A percentile compares a stretch with the other conserved stretches of the same genome.
Evolutionary conservation across 2,329 filamentous ascomycete species (phyloP).

Genomic region (Apiospora phragmitis): DNA sequence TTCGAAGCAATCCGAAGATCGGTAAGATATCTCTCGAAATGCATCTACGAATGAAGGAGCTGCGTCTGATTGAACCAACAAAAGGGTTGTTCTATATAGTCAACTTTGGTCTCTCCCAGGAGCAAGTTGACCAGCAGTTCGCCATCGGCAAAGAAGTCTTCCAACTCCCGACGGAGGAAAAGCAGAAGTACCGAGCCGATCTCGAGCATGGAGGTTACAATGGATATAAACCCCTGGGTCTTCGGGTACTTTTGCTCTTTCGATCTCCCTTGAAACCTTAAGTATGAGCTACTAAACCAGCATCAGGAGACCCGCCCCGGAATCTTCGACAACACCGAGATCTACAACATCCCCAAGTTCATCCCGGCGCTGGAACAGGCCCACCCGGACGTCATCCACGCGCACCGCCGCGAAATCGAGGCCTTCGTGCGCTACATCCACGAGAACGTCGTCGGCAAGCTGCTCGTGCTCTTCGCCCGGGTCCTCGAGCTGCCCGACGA

Average conservation of each 20-base stretch:
- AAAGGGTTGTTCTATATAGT: slow-evolving; percentile 63
- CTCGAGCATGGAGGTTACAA: slow-evolving; percentile 57
- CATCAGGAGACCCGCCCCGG: slow-evolving; percentile 32
- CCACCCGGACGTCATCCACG: slow-evolving; percentile 34
- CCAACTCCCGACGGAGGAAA: slow-evolving; percentile 56
- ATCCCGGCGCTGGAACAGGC: slow-evolving; percentile 33
- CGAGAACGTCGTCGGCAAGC: slow-evolving; percentile 54
- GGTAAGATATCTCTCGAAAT: slow-evolving; percentile 20
- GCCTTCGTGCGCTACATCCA: slow-evolving; percentile 43
- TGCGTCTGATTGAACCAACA: background rate
- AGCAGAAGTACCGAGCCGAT: slow-evolving; percentile 54
- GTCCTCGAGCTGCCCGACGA: slow-evolving; percentile 61
- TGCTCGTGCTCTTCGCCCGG: slow-evolving; percentile 61
- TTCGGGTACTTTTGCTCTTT: slow-evolving; percentile 23
- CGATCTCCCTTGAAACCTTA: background rate
- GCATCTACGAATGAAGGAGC: background rate
- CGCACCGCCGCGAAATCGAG: slow-evolving; percentile 34
- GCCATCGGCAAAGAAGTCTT: slow-evolving; percentile 62
- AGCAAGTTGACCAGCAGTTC: slow-evolving; percentile 61
- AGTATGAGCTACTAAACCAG: background rate
- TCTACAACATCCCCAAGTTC: slow-evolving; percentile 43
- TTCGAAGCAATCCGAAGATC: slow-evolving; percentile 51
- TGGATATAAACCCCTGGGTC: slow-evolving; percentile 52
- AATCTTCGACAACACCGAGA: slow-evolving; percentile 39
- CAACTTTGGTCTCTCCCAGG: slow-evolving; percentile 62